Conservation (phyloP, 1,284 basidiomycete genomes). For the Stygiomarasmius scandens region DNA sequence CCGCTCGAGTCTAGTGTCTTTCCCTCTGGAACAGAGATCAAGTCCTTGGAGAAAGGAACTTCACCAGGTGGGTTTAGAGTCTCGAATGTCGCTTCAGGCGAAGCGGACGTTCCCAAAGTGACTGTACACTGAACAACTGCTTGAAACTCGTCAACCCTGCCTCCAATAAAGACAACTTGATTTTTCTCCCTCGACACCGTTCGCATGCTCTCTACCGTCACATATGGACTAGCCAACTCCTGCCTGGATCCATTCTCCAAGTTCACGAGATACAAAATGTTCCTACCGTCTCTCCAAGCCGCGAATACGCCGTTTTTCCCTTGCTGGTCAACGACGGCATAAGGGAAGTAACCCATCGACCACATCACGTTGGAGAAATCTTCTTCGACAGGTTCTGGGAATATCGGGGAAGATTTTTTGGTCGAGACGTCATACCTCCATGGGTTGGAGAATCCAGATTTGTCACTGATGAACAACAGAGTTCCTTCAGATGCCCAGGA, state of each 20-base stretch:
- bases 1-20: slow-evolving; percentile 43
- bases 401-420: slow-evolving; percentile 41
- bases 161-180: slow-evolving; percentile 48
- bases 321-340: slow-evolving; percentile 48
- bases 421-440: slow-evolving; percentile 50
- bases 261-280: slow-evolving; percentile 50
- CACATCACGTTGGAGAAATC: slow-evolving; percentile 68
- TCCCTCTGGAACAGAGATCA: slow-evolving; percentile 50
- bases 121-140: slow-evolving; percentile 43
- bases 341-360: slow-evolving; percentile 53
- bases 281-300: slow-evolving; percentile 52
- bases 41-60: slow-evolving; percentile 25
- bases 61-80: slow-evolving; percentile 30
- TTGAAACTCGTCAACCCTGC: slow-evolving; percentile 41
- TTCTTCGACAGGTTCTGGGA: slow-evolving; percentile 46
- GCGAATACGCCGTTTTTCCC: slow-evolving; percentile 47
- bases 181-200: slow-evolving; percentile 34
- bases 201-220: slow-evolving; percentile 43
- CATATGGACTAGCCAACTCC: slow-evolving; percentile 49
- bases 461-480: slow-evolving; percentile 71
- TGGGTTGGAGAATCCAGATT: slow-evolving; percentile 72
- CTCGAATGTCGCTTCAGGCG: slow-evolving; percentile 26
- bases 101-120: slow-evolving; percentile 7
- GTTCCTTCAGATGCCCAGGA: slow-evolving; percentile 60
- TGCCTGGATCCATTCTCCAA: slow-evolving; percentile 35